These are phyloP conservation scores for Naganishia antarctica DNA, from an alignment of 768 basidiomycete genomes.

Conservation along the genomic window DNA sequence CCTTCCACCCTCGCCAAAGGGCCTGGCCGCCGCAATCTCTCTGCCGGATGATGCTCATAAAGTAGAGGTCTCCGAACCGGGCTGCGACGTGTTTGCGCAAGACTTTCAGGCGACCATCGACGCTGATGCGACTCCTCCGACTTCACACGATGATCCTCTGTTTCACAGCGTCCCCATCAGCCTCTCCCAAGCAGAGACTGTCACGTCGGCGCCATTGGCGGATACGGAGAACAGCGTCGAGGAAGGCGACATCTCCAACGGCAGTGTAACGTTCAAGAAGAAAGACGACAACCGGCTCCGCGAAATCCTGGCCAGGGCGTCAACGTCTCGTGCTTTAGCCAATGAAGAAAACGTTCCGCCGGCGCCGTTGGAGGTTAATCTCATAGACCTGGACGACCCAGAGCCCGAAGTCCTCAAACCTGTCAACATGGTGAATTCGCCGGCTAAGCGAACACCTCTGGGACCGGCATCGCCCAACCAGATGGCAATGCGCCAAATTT, in stretches of 20 bases:
- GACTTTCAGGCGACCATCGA: too few relatives aligned
- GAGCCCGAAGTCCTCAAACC: neutral
- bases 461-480: conserved; percentile 16
- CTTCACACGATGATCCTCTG: too few relatives aligned
- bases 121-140: too few relatives aligned
- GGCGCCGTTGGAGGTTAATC: neutral
- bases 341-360: conserved; percentile 3
- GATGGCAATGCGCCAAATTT: neutral
- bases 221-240: conserved; percentile 7
- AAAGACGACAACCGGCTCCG: neutral
- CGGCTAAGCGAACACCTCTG: conserved; percentile 12
- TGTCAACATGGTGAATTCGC: neutral
- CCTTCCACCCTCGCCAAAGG: neutral
- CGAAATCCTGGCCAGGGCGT: conserved; percentile 7
- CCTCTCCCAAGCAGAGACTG: conserved; percentile 11
- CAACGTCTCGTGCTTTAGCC: conserved; percentile 1
- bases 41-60: too few relatives aligned
- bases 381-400: conserved; percentile 11
- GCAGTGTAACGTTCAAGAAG: conserved; percentile 23
- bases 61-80: too few relatives aligned
- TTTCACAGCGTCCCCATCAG: too few relatives aligned
- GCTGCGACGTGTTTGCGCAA: too few relatives aligned
- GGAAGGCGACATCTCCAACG: conserved; percentile 12
- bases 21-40: too few relatives aligned
- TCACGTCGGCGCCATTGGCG: neutral